Evolutionary conservation across 768 basidiomycete species (phyloP).

Genomic region (Krasilnikovozyma curviuscula): DNA sequence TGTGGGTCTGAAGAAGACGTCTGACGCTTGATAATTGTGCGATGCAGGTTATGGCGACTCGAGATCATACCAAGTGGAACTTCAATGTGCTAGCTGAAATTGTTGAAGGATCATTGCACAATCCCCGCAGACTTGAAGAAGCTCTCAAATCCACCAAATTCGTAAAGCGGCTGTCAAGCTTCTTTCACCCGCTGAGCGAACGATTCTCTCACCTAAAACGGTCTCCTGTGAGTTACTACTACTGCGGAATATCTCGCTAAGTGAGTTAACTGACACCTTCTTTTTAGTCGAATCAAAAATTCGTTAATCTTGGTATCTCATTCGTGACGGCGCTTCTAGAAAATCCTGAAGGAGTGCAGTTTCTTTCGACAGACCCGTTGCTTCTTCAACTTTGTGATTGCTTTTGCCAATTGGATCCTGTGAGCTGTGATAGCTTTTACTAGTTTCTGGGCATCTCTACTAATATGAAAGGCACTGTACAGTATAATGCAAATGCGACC

Average conservation of each 20-base stretch:
- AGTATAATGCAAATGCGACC: constrained; percentile 7
- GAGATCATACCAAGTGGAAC: constrained; percentile 82
- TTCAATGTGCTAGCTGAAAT: constrained; percentile 73
- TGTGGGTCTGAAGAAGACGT: neutral
- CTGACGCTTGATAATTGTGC: neutral
- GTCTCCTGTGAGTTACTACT: constrained; percentile 34
- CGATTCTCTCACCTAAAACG: constrained; percentile 67
- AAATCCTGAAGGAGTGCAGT: constrained; percentile 63
- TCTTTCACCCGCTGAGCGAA: constrained; percentile 72
- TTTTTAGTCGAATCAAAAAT: constrained; percentile 41
- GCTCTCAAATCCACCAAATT: constrained; percentile 78
- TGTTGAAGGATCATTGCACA: constrained; percentile 77
- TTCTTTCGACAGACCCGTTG: constrained; percentile 52
- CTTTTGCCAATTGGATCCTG: too few species aligned
- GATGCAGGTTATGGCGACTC: constrained; percentile 56
- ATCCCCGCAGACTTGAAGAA: constrained; percentile 82
- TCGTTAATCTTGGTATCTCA: constrained; percentile 68
- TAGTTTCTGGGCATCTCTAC: neutral
- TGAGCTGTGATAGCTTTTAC: neutral
- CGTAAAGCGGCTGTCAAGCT: constrained; percentile 71
- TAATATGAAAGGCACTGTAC: neutral
- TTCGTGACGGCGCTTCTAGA: constrained; percentile 64
- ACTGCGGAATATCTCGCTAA: too few species aligned
- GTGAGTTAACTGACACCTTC: too few species aligned
- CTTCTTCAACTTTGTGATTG: constrained; percentile 1